These are phyloP conservation scores for Rubia tinctorum DNA, from an alignment of 305 asterid species.

Conservation along the genomic window DNA sequence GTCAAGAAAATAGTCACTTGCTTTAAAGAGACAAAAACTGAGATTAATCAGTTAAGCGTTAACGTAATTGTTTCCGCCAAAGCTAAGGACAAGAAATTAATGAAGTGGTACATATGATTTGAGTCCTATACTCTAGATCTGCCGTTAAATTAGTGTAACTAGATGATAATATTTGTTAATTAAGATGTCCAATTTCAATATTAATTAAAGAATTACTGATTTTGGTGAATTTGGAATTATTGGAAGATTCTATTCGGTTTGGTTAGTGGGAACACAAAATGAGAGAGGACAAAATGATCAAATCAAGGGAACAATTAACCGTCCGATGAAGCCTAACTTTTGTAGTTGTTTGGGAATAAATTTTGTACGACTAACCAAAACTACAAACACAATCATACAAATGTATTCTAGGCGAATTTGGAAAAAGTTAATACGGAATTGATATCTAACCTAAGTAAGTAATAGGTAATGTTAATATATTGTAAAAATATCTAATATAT, in stretches of 20 bases:
- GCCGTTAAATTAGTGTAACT: background rate
- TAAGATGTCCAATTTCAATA: background rate
- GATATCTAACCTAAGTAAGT: too few species aligned
- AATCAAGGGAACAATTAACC: background rate
- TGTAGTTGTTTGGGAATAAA: background rate
- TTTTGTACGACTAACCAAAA: too few species aligned
- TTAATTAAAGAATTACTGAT: background rate
- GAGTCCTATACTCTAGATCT: conserved; percentile 1
- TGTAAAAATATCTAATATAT: too few species aligned
- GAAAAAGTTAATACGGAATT: too few species aligned
- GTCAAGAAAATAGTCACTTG: background rate
- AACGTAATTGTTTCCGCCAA: background rate
- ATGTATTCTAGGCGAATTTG: too few species aligned
- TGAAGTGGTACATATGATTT: background rate
- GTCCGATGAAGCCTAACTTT: background rate
- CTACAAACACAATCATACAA: background rate
- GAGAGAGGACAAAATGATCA: background rate
- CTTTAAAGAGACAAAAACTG: background rate
- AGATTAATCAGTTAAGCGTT: background rate
- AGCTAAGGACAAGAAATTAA: background rate
- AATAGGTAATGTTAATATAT: too few species aligned
- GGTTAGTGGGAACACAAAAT: background rate
- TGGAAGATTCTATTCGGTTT: background rate
- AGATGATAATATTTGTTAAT: background rate
- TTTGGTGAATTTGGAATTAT: background rate